These are phyloP conservation scores for Geotrichum europaeum DNA, from an alignment of 1,139 yeast genomes.

Conservation along the genomic window DNA sequence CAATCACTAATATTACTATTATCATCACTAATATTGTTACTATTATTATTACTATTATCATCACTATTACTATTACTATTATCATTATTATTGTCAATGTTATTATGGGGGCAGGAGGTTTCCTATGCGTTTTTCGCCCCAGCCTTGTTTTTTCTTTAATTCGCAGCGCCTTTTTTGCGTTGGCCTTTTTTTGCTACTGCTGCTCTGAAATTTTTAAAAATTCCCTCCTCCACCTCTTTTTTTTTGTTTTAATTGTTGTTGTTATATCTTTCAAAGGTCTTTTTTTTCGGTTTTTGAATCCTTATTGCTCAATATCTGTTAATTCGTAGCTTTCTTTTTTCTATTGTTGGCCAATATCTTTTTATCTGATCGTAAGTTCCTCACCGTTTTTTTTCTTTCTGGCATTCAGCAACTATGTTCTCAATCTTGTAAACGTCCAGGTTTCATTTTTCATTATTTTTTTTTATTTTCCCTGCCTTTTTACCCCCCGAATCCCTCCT, in stretches of 20 bases:
- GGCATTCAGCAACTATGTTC: not conserved
- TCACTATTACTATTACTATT: too few relatives aligned
- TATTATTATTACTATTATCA: too few relatives aligned
- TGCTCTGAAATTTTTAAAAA: not conserved
- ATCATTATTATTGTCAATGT: not conserved
- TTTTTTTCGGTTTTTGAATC: not conserved
- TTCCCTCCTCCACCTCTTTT: not conserved
- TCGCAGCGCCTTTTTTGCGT: not conserved
- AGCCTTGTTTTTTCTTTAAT: not conserved
- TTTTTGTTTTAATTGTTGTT: not conserved
- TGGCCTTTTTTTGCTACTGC: not conserved
- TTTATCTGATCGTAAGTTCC: not conserved
- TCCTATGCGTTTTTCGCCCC: too few relatives aligned
- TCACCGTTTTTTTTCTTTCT: not conserved
- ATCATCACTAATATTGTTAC: too few relatives aligned
- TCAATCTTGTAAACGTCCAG: not conserved
- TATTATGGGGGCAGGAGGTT: too few relatives aligned
- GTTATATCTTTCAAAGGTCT: not conserved
- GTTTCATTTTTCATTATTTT: not conserved
- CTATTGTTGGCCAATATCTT: not conserved
- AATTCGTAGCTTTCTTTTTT: too few relatives aligned
- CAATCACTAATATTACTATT: too few relatives aligned
- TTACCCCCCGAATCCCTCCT: not conserved
- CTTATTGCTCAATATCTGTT: not conserved
- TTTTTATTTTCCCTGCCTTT: not conserved